phyloP scores from a whole-genome alignment of 2,329 filamentous ascomycete species.

The Fusarium anthophilum region DNA sequence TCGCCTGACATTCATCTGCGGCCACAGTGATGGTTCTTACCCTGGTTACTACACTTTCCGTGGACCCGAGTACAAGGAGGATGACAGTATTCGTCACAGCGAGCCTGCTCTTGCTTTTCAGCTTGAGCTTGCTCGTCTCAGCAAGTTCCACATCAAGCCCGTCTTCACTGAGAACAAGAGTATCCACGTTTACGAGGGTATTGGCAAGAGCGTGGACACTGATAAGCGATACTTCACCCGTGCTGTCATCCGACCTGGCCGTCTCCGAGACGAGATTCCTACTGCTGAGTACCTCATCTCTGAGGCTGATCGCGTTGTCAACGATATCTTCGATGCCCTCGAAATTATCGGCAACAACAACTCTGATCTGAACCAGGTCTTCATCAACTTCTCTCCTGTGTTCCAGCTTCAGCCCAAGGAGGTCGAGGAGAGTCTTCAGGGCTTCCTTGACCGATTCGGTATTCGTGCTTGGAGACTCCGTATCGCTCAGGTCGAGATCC shows the following conservation, averaged over 20 bases:
- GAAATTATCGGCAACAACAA: constrained; percentile 99
- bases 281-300: constrained; percentile 99
- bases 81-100: constrained; percentile 94
- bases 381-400: constrained; percentile 98
- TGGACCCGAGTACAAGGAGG: constrained; percentile 87
- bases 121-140: constrained; percentile 91
- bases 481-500: constrained; percentile 96
- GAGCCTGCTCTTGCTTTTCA: constrained; percentile 98
- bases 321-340: constrained; percentile 95
- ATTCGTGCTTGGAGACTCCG: constrained; percentile 95
- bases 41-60: constrained; percentile 99
- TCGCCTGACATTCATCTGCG: constrained; percentile 95
- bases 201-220: constrained; percentile 92
- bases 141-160: constrained; percentile 97
- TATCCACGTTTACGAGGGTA: constrained; percentile 97
- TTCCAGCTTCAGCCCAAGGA: constrained; percentile 91
- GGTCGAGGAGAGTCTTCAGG: constrained; percentile 91
- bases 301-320: constrained; percentile 95
- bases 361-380: constrained; percentile 99
- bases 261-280: constrained; percentile 95
- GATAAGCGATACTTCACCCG: constrained; percentile 99
- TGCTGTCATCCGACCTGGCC: constrained; percentile 91
- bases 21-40: constrained; percentile 92
- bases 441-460: constrained; percentile 96
- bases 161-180: constrained; percentile 99